A percentile compares a stretch with the other conserved stretches of the same genome.
phyloP scores from a whole-genome alignment of 2,329 filamentous ascomycete genomes.

The Mycosphaerella arachidis region DNA sequence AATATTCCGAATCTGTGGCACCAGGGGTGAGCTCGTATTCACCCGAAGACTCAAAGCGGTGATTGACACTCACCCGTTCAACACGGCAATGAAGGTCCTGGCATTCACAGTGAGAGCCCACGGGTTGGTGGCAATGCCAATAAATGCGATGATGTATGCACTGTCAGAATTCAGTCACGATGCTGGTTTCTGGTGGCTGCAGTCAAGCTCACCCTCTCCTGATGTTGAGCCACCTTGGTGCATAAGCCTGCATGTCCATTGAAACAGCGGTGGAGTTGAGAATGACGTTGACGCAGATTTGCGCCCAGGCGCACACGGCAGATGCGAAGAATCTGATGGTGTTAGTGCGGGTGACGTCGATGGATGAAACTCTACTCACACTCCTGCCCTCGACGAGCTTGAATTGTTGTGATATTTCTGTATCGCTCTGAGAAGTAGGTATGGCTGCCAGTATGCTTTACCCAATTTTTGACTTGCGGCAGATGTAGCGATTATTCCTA shows the following conservation, averaged over 20 bases:
- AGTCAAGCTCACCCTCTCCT: constrained; percentile 18
- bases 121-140: constrained; percentile 24
- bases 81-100: constrained; percentile 27
- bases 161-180: too few relatives aligned
- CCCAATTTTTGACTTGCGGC: constrained; percentile 10
- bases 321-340: constrained; percentile 24
- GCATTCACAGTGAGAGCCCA: constrained; percentile 27
- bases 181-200: too few relatives aligned
- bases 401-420: constrained; percentile 20
- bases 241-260: constrained; percentile 28
- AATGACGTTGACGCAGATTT: constrained; percentile 27
- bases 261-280: constrained; percentile 25
- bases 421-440: constrained; percentile 11
- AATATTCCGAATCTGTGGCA: constrained; percentile 22
- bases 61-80: constrained; percentile 18
- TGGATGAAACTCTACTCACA: background rate
- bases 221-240: constrained; percentile 22
- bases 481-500: constrained; percentile 13
- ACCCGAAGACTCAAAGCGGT: too few relatives aligned
- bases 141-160: constrained; percentile 25
- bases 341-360: too few relatives aligned
- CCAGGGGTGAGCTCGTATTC: too few relatives aligned
- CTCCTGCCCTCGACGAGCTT: constrained; percentile 24
- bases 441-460: constrained; percentile 14
- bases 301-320: constrained; percentile 26